A percentile compares a stretch with the other conserved stretches of the same genome.
Evolutionary conservation across 139 green algal genomes (phyloP).

Genomic region (Chlorella sorokiniana): DNA sequence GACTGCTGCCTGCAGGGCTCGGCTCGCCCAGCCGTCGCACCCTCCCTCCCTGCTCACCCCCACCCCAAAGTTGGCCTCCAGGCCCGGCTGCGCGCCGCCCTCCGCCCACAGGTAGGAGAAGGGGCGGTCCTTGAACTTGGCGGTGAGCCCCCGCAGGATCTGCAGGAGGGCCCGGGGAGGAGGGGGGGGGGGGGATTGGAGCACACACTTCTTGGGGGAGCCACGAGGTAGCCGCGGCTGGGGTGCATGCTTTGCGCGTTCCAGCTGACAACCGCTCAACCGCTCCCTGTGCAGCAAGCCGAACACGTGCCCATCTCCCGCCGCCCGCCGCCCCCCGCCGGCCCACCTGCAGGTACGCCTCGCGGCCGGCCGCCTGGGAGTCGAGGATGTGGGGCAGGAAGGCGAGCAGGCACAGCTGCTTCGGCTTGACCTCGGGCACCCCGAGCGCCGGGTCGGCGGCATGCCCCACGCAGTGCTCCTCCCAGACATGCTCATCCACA

Average conservation of each 20-base stretch:
- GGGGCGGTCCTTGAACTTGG: slow-evolving; percentile 73
- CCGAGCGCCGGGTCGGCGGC: slow-evolving; percentile 34
- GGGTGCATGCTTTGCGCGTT: too few species aligned
- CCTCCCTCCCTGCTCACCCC: too few species aligned
- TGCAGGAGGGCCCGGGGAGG: slow-evolving; percentile 33
- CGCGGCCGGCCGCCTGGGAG: slow-evolving; percentile 55
- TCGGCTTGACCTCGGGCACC: slow-evolving; percentile 40
- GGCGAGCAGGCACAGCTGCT: slow-evolving; percentile 82
- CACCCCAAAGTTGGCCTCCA: slow-evolving; percentile 83
- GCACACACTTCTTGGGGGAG: too few species aligned
- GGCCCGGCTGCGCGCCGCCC: slow-evolving; percentile 64
- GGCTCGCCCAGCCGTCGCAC: too few species aligned
- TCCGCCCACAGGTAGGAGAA: slow-evolving; percentile 85
- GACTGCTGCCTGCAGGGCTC: not conserved
- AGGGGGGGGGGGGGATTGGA: too few species aligned
- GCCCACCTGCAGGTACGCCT: slow-evolving; percentile 20
- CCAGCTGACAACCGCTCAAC: too few species aligned
- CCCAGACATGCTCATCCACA: slow-evolving; percentile 62
- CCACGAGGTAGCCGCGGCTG: too few species aligned
- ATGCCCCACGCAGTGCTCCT: slow-evolving; percentile 66
- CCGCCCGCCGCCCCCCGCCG: not conserved
- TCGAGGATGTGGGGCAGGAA: slow-evolving; percentile 95
- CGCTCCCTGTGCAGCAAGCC: too few species aligned
- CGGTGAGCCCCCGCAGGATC: slow-evolving; percentile 65
- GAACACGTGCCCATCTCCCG: slow-evolving; percentile 33